phyloP scores from a whole-genome alignment of 2,329 filamentous ascomycete species.

The Cladophialophora exuberans region DNA sequence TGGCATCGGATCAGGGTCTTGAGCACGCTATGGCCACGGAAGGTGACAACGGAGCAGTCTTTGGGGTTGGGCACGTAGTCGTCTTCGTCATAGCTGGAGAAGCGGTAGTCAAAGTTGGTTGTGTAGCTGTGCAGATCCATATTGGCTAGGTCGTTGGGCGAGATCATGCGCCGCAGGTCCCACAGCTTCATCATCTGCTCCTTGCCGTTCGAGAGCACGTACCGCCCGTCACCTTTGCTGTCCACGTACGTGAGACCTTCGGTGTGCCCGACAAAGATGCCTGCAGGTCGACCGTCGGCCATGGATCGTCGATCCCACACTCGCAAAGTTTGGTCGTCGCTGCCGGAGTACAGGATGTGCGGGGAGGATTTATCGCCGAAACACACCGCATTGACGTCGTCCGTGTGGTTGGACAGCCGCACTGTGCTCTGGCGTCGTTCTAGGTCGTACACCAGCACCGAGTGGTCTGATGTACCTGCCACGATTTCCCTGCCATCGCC shows the following conservation, averaged over 20 bases:
- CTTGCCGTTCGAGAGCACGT: constrained; percentile 91
- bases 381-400: constrained; percentile 96
- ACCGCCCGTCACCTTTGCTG: constrained; percentile 85
- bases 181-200: constrained; percentile 98
- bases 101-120: constrained; percentile 66
- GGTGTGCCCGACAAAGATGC: constrained; percentile 67
- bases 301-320: constrained; percentile 88
- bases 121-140: constrained; percentile 58
- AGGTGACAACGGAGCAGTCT: constrained; percentile 92
- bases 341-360: constrained; percentile 94
- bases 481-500: constrained; percentile 90
- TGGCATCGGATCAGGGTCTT: constrained; percentile 93
- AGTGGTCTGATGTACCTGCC: constrained; percentile 77
- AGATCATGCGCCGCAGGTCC: constrained; percentile 90
- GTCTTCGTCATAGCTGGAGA: constrained; percentile 52
- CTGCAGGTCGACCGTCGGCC: constrained; percentile 64
- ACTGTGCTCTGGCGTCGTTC: constrained; percentile 77
- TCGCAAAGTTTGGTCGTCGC: constrained; percentile 90
- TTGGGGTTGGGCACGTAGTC: constrained; percentile 69
- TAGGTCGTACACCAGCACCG: constrained; percentile 89
- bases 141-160: constrained; percentile 58
- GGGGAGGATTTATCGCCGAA: constrained; percentile 88
- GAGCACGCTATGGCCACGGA: constrained; percentile 84
- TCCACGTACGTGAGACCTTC: constrained; percentile 69
- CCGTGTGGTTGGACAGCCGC: constrained; percentile 73